phyloP scores from a whole-genome alignment of 1,139 yeast species.

The Debaryomyces coudertii region DNA sequence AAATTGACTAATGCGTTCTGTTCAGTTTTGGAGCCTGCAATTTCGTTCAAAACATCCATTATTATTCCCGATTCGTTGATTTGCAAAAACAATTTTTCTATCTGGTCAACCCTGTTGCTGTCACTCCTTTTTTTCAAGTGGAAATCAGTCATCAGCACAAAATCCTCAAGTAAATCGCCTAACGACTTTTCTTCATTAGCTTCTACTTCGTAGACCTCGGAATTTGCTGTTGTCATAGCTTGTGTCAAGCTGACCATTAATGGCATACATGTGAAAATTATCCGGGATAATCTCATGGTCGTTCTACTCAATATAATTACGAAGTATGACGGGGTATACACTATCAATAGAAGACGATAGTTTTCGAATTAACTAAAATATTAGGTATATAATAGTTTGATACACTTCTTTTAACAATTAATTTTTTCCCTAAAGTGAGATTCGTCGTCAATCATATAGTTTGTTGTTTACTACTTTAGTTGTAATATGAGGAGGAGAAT shows the following conservation, averaged over 20 bases:
- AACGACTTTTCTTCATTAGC: not conserved
- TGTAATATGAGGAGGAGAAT: constrained; percentile 3
- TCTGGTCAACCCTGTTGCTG: constrained; percentile 16
- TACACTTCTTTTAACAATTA: not conserved
- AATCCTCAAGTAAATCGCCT: constrained; percentile 2
- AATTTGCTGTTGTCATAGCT: constrained; percentile 1
- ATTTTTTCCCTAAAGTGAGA: not conserved
- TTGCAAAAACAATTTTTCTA: constrained; percentile 26
- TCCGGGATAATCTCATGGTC: constrained; percentile 3
- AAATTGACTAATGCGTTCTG: constrained; percentile 28
- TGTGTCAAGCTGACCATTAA: not conserved
- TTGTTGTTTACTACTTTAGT: not conserved
- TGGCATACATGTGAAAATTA: constrained; percentile 3
- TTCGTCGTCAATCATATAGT: not conserved
- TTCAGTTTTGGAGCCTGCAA: constrained; percentile 28
- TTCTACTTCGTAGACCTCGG: constrained; percentile 1
- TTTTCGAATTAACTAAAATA: not conserved
- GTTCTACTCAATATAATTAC: not conserved
- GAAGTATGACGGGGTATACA: not conserved
- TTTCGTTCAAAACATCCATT: constrained; percentile 30
- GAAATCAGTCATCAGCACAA: not conserved
- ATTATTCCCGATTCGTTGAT: constrained; percentile 36
- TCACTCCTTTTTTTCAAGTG: constrained; percentile 5
- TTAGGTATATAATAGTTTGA: not conserved
- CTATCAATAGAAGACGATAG: not conserved